Evolutionary conservation across 495 filamentous ascomycete genomes (phyloP), one percentile per base, ranked within the genome.

Genomic region (Xylaria acuta): DNA sequence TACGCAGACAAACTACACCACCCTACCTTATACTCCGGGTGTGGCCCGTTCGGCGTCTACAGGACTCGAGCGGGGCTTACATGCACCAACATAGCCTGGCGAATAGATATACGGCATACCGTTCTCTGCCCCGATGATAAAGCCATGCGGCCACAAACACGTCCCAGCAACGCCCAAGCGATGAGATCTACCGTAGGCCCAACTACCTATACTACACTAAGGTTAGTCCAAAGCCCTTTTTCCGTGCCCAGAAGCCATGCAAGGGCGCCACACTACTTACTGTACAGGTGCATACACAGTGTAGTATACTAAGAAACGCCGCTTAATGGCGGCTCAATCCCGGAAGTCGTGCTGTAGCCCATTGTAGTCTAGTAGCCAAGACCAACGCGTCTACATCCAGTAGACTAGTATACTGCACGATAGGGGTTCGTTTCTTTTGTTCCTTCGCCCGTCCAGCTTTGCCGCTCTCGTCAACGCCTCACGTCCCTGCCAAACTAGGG

Each of bases 41-140:
- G 32, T 59, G 27, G 56, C 27, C 58, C 60, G 58, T 43, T 64
- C 60, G 60, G 60, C 22, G 22, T 64, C 22, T 16, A 64, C 58
- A n/a, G 58, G 58, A 36, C 6, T 60, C 32, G 11, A 38, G 56
- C 34, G 32, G 56, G 56, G 18, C 56, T 20, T 36, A n/a, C 7
- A 38, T 22, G 18, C 32, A 60, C 56, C 34, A 36, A 36, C 30
- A n/a, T 22, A 56, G 30, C 51, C 51, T 22, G 51, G 22, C 51
- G 25, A 27, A 54, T 14, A 27, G 18, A 36, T n/a, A 62, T 38
- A 11, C 36, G 9, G n/a, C n/a, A n/a, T n/a, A n/a, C n/a, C n/a
- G n/a, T 41, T 30, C 38, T 40, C 60, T 43, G 22, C 11, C 60
- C 60, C 60, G 38, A 64, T 30, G 38, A 43, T 8, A 64, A 20